phyloP scores from a whole-genome alignment of 1,284 basidiomycete genomes.

The Ustilago crameri region DNA sequence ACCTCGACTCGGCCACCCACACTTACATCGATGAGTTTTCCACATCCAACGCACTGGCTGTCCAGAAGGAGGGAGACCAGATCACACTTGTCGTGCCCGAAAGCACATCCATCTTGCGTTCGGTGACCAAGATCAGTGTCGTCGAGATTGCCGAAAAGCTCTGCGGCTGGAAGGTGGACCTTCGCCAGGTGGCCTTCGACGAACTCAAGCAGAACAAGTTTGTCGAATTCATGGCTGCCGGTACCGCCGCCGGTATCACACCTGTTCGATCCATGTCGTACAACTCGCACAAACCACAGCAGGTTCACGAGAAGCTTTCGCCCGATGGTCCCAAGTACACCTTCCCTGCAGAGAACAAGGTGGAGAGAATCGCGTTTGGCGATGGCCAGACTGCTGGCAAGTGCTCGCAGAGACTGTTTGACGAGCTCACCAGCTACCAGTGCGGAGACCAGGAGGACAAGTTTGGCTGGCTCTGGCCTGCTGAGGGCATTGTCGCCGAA shows the following conservation, averaged over 20 bases:
- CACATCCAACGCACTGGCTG: constrained; percentile 67
- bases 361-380: constrained; percentile 65
- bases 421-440: constrained; percentile 55
- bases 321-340: constrained; percentile 48
- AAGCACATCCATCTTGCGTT: constrained; percentile 50
- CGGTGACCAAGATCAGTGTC: constrained; percentile 57
- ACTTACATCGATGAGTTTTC: constrained; percentile 67
- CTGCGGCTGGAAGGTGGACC: constrained; percentile 67
- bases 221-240: constrained; percentile 62
- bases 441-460: constrained; percentile 60
- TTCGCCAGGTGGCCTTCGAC: constrained; percentile 62
- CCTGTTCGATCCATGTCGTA: constrained; percentile 68
- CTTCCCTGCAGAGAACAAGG: constrained; percentile 47
- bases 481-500: constrained; percentile 62
- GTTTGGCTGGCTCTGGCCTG: constrained; percentile 67
- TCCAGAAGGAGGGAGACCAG: constrained; percentile 42
- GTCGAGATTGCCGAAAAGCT: constrained; percentile 61
- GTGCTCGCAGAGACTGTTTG: constrained; percentile 37
- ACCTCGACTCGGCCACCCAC: constrained; percentile 60
- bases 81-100: constrained; percentile 52
- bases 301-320: constrained; percentile 38
- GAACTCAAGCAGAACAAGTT: constrained; percentile 55
- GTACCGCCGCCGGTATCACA: constrained; percentile 67
- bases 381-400: constrained; percentile 67
- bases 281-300: constrained; percentile 55